Evolutionary conservation across 148 eudicot genomes (phyloP).

Genomic region (Fagopyrum esculentum): DNA sequence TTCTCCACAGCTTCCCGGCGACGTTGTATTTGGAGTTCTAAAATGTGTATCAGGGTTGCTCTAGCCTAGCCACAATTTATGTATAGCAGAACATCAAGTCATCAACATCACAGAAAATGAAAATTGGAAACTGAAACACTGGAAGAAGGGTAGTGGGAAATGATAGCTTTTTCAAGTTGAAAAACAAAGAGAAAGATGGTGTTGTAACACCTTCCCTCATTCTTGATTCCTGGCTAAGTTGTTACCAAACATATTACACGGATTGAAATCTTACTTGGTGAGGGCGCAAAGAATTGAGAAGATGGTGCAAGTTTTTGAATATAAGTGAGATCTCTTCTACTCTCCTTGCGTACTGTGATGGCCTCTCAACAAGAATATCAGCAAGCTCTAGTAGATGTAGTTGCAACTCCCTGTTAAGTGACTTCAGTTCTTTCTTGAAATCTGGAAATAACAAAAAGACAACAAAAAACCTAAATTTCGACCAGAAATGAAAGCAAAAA

Average conservation of each 20-base stretch:
- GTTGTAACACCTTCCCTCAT: not conserved
- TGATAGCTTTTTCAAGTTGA: not conserved
- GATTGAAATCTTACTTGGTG: constrained; percentile 56
- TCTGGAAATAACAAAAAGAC: constrained; percentile 27
- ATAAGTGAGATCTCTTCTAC: constrained; percentile 90
- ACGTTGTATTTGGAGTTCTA: constrained; percentile 86
- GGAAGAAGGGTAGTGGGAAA: not conserved
- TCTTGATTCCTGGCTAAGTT: not conserved
- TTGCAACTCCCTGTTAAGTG: constrained; percentile 85
- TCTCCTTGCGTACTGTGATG: constrained; percentile 90
- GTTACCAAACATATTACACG: not conserved
- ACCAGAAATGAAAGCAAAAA: not conserved
- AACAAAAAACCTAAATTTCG: not conserved
- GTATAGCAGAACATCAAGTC: constrained; percentile 85
- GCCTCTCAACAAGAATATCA: constrained; percentile 86
- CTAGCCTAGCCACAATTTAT: constrained; percentile 47
- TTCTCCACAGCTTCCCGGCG: constrained; percentile 90
- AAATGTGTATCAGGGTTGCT: constrained; percentile 78
- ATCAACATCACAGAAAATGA: constrained; percentile 24
- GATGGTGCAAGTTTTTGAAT: constrained; percentile 86
- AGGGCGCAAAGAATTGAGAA: constrained; percentile 83
- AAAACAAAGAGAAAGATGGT: not conserved
- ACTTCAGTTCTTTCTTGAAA: constrained; percentile 76
- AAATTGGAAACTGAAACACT: not conserved
- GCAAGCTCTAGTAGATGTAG: constrained; percentile 89